A percentile compares a stretch with the other conserved stretches of the same genome.
Evolutionary conservation across 441 rosid species (phyloP).

Genomic region (Erodium texanum): DNA sequence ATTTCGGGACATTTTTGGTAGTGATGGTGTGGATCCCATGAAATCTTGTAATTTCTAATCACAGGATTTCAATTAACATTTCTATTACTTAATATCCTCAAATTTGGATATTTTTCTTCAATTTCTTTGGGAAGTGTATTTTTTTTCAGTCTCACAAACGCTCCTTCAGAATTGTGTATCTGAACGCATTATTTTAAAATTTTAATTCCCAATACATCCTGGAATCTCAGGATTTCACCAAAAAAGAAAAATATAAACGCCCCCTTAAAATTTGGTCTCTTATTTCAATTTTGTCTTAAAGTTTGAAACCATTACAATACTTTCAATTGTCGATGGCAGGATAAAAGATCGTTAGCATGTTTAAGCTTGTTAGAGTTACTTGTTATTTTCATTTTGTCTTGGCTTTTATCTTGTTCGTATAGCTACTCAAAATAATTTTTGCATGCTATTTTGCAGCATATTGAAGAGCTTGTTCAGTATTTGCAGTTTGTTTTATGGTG

Average conservation of each 20-base stretch:
- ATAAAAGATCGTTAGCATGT: too few relatives aligned
- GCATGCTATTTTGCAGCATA: conserved; percentile 43
- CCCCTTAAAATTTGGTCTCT: not conserved
- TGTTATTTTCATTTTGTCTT: not conserved
- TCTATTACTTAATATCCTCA: not conserved
- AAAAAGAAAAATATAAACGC: too few relatives aligned
- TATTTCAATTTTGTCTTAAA: not conserved
- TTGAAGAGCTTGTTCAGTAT: conserved; percentile 64
- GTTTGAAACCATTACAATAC: too few relatives aligned
- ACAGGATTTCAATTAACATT: not conserved
- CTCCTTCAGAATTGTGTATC: not conserved
- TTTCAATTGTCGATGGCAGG: too few relatives aligned
- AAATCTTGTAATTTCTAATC: not conserved
- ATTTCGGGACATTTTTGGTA: not conserved
- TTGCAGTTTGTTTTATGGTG: conserved; percentile 83
- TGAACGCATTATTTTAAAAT: too few relatives aligned
- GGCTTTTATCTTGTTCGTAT: not conserved
- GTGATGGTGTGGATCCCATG: not conserved
- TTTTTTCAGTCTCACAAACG: not conserved
- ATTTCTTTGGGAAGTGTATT: not conserved
- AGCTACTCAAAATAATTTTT: not conserved
- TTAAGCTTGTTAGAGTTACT: too few relatives aligned
- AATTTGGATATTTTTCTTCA: not conserved
- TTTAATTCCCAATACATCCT: too few relatives aligned
- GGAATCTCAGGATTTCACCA: too few relatives aligned